Evolutionary conservation across 1,284 basidiomycete genomes (phyloP).

Genomic region (Trametes hirsuta): DNA sequence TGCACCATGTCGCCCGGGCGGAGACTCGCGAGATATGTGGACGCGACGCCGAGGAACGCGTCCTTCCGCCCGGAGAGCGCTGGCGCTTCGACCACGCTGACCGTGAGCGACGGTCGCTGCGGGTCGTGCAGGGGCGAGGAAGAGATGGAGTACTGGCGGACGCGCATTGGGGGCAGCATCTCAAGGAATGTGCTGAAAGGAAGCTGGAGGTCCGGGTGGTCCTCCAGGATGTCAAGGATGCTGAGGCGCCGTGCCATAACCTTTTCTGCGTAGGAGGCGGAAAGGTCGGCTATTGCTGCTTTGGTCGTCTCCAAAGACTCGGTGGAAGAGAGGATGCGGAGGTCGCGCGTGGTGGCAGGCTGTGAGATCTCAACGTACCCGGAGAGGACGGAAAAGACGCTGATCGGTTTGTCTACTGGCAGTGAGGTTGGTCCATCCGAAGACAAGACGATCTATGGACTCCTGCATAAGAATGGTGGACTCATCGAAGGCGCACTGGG

Average conservation of each 20-base stretch:
- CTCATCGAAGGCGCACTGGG: too few relatives aligned
- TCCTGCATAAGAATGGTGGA: too few relatives aligned
- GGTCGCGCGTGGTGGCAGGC: constrained; percentile 44
- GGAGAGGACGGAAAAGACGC: constrained; percentile 40
- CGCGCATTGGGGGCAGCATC: constrained; percentile 52
- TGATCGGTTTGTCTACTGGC: constrained; percentile 43
- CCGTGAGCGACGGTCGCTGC: constrained; percentile 46
- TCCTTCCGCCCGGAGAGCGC: constrained; percentile 39
- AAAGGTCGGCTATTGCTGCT: constrained; percentile 33
- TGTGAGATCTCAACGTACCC: constrained; percentile 55
- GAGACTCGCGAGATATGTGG: constrained; percentile 49
- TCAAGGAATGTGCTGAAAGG: constrained; percentile 44
- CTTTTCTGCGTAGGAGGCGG: constrained; percentile 38
- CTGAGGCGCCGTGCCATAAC: constrained; percentile 45
- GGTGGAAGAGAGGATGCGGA: constrained; percentile 27
- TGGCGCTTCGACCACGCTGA: constrained; percentile 47
- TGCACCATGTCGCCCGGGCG: constrained; percentile 47
- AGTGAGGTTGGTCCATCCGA: constrained; percentile 45
- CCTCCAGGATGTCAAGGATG: constrained; percentile 50
- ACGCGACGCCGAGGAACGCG: constrained; percentile 51
- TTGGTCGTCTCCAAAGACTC: constrained; percentile 24
- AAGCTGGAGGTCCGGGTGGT: constrained; percentile 43
- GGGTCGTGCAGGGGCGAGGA: constrained; percentile 54
- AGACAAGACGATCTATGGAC: constrained; percentile 41
- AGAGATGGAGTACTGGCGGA: constrained; percentile 57